Evolutionary conservation across 2,329 filamentous ascomycete genomes (phyloP).

Genomic region (Epichloe sibirici): DNA sequence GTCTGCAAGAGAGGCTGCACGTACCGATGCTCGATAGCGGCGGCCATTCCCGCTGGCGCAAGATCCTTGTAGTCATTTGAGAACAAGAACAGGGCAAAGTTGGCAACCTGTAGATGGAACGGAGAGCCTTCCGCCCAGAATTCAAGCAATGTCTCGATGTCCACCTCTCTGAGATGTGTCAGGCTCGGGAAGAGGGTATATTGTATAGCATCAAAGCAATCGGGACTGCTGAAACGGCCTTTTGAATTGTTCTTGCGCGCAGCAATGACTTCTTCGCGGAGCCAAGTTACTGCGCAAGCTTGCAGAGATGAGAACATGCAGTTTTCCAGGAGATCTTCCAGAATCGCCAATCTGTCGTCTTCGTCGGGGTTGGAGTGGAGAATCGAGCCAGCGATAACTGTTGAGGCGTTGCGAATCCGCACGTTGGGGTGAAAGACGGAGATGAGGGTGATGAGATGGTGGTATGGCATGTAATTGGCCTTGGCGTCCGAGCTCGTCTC

Average conservation of each 20-base stretch:
- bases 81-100: slow-evolving; percentile 48
- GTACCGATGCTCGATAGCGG: slow-evolving; percentile 46
- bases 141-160: slow-evolving; percentile 31
- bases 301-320: slow-evolving; percentile 51
- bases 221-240: slow-evolving; percentile 36
- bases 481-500: slow-evolving; percentile 15
- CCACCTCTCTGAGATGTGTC: slow-evolving; percentile 30
- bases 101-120: slow-evolving; percentile 47
- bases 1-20: slow-evolving; percentile 38
- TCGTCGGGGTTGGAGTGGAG: slow-evolving; percentile 49
- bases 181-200: slow-evolving; percentile 49
- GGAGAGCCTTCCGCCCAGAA: slow-evolving; percentile 40
- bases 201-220: slow-evolving; percentile 47
- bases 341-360: slow-evolving; percentile 44
- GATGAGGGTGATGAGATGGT: slow-evolving; percentile 45
- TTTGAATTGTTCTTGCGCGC: slow-evolving; percentile 23
- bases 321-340: slow-evolving; percentile 53
- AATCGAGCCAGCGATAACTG: slow-evolving; percentile 37
- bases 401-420: slow-evolving; percentile 42
- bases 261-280: slow-evolving; percentile 48
- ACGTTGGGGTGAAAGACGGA: slow-evolving; percentile 45
- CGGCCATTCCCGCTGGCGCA: slow-evolving; percentile 43
- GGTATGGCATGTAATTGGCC: slow-evolving; percentile 44
- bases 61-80: slow-evolving; percentile 31
- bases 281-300: slow-evolving; percentile 50